Evolutionary conservation across 306 rosid species (phyloP), one percentile per base, ranked within the genome.

Genomic region (Dryas alaskensis): DNA sequence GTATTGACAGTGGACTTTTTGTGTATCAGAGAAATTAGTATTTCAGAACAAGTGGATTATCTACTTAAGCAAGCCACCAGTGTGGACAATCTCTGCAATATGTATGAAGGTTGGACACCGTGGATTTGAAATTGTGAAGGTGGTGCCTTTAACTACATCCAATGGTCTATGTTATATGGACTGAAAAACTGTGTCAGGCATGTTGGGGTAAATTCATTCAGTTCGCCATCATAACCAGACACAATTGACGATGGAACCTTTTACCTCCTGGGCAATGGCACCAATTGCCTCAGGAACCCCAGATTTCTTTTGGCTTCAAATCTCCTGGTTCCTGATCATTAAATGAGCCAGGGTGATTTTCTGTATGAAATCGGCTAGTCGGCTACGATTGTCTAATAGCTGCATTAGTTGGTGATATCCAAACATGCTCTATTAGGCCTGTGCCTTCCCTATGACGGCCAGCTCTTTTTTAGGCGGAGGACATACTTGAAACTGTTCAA

Each of bases 81-180:
- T 81, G 83, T 91, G 73, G 98, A 89, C 89, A 91, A 87, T 76
- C 97, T 93, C 46, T 93, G 98, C 83, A 91, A 87, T 89, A 93
- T 93, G 98, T 93, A 93, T 64, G 98, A 93, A 86, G 98, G 98
- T 77, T 93, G 98, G 98, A 93, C 98, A 50, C 97, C 97, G 65
- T 93, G 98, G 98, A 93, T 93, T 82, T 93, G 90, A 93, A 81
- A 57, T 80, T 70, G 66, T 77, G 80, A 66, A 80, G 68, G 74
- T 54, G 22, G 46, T 67, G 72, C 73, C 69, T 83, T 67, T 57
- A 48, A 57, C 60, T 63, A 43, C 54, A 40, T 66, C 79, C 54
- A 50, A 50, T 73, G 45, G 75, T 67, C 78, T 59, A 72, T 45
- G 63, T 55, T 48, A 72, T 27, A 10, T 22, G 17, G 49, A 49